Base-by-base conservation (phyloP, 768 basidiomycete species). In the Macrolepiota fuliginosa region DNA sequence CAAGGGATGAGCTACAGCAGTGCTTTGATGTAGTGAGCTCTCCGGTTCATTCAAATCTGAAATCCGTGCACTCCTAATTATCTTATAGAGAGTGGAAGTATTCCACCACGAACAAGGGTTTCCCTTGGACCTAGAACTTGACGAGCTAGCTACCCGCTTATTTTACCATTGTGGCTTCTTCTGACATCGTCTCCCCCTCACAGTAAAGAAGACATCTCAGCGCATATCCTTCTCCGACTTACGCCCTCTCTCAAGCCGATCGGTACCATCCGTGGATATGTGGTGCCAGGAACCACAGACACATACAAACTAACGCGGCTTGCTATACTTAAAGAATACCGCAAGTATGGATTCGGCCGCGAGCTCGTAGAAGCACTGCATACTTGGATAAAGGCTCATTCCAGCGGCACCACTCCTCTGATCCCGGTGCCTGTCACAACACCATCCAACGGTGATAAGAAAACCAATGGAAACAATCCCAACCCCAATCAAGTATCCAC, bases 241-340 rank as follows among this genome's bases (percentile, higher is more conserved):
- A 73, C 79, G 36, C 85, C 87, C 17, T 86, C 85, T 4, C 72
- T 80, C 46, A 74, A 73, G 59, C 88, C 89, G 9, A 79, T 90
- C 62, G 93, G 90, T 64, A 92, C 90, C 22, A 84, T 92, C 56
- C 84, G 91, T 54, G 75, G 73, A 52, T 70, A 71, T 66, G 76
- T 74, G 60, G 69, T 72, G 54, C 75, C 74, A 35, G 75, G 69
- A 45, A 65, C 61, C 32, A 55, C 54, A 7, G 69, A 71, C 37
- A 84, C 84, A 71, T 89, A 89, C 76, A 92, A 93, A 76, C 84
- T 95, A 59, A 81, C 79, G 64, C 84, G 90, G 2, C 82, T 92
- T 9, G 89, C 83, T 17, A 81, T 94, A 40, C 81, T 89, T 65
- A 82, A 83, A 64, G 79, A 82, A 1, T 89, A 87, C 70, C 85